A percentile compares a stretch with the other conserved stretches of the same genome.
phyloP scores from a whole-genome alignment of 2,329 filamentous ascomycete species.

The Penicillium sclerotiorum region DNA sequence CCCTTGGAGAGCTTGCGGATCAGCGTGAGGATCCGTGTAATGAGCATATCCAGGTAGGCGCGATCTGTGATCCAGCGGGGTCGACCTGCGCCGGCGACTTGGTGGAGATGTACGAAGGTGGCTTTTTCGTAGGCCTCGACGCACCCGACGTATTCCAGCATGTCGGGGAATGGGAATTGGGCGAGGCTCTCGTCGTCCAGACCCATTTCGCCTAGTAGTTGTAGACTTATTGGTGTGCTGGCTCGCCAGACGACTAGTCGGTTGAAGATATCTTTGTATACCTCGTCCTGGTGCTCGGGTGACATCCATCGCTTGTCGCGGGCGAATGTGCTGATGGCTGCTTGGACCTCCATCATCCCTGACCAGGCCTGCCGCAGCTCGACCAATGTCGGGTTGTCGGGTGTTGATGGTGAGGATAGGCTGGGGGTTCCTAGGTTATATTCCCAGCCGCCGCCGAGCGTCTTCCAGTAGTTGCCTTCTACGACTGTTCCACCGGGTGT shows the following conservation, averaged over 20 bases:
- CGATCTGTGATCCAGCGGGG: conserved; percentile 29
- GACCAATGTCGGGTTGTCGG: conserved; percentile 26
- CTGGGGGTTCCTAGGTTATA: conserved; percentile 40
- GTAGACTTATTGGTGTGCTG: conserved; percentile 31
- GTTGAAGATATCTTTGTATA: conserved; percentile 33
- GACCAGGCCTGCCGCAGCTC: conserved; percentile 37
- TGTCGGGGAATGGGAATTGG: conserved; percentile 32
- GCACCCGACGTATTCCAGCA: conserved; percentile 39
- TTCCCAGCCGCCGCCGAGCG: conserved; percentile 42
- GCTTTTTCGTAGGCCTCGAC: conserved; percentile 43
- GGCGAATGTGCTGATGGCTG: conserved; percentile 36
- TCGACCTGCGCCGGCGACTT: conserved; percentile 34
- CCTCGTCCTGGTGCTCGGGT: conserved; percentile 31
- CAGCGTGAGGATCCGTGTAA: conserved; percentile 33
- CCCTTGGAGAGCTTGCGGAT: conserved; percentile 35
- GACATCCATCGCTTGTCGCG: conserved; percentile 36
- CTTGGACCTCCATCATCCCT: conserved; percentile 38
- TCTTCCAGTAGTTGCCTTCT: conserved; percentile 43
- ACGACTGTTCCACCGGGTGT: conserved; percentile 42
- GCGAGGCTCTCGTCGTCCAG: conserved; percentile 32
- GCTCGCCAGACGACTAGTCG: conserved; percentile 34
- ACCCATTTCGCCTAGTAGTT: conserved; percentile 27
- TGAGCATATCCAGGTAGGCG: conserved; percentile 31
- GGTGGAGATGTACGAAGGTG: conserved; percentile 38
- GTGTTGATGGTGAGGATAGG: conserved; percentile 22